Base-by-base conservation (phyloP, 1,284 basidiomycete genomes). In the Vanrija sp. region DNA sequence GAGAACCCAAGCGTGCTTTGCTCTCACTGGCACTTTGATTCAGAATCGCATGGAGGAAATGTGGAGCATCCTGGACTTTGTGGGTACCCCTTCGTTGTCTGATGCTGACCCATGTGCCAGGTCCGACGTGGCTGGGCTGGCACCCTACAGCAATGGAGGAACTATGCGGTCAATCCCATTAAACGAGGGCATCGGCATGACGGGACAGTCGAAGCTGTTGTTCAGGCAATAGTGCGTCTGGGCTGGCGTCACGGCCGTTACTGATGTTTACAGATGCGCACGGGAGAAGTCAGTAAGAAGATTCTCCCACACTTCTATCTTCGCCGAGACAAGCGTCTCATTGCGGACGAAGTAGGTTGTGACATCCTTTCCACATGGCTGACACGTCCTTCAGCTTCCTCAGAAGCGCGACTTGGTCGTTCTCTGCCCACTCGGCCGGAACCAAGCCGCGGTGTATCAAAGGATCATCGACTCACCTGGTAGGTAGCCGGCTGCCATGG, bases 21-120 rank as follows among this genome's bases (percentile, higher is more conserved):
- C 64, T 3, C 52, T 69, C 6, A 69, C 66, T 4, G 75, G 75
- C 2, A 76, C 75, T 0, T 48, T 76, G 19, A 65, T 76, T 14
- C 79, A 80, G 59, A 81, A 80, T 58, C 62, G 75, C 5, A 75
- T 78, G 47, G 68, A 73, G 8, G 79, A 81, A 62, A 73, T 81
- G 53, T 80, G 79, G 73, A 77, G 75, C 22, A 60, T 78, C 2
- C 62, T 79, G 0, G 75, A 78, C 50, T 78, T 76, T 66, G 74
- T 74, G 19, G 63, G 71, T 54, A 1, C 8, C 41, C 12, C 1
- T n/a, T 6, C 24, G 4, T 23, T 23, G 38, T 20, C 41, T 44
- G 9, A 37, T 25, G 5, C 12, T 44, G 15, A 48, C 14, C 23
- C 5, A 6, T 20, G n/a, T 27, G 4, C 10, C 45, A 73, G 73